Percentiles rank a stretch among this genome's conserved stretches.
Evolutionary conservation across 2,329 filamentous ascomycete species (phyloP).

Genomic region (Cladophialophora exuberans): DNA sequence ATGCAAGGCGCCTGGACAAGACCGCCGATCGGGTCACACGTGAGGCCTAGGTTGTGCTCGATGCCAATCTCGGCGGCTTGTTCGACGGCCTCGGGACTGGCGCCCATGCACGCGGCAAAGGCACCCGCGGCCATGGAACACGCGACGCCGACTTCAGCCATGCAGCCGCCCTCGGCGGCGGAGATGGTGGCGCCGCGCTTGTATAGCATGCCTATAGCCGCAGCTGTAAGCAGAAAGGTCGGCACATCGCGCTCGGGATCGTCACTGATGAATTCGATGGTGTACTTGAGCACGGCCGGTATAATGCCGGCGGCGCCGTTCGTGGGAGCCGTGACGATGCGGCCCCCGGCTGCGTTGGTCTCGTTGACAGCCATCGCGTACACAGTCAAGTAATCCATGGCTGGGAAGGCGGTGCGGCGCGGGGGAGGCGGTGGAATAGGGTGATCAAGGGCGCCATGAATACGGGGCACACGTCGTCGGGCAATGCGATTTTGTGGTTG

Average conservation of each 20-base stretch:
- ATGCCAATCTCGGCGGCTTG: constrained; percentile 31
- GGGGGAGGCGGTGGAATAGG: constrained; percentile 22
- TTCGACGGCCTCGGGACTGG: constrained; percentile 28
- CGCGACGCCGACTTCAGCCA: constrained; percentile 31
- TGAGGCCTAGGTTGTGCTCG: constrained; percentile 32
- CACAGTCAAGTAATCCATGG: constrained; percentile 30
- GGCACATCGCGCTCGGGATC: constrained; percentile 29
- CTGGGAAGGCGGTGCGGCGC: constrained; percentile 22
- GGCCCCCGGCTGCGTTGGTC: constrained; percentile 21
- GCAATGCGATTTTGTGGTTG: background rate
- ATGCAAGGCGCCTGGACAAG: constrained; percentile 31
- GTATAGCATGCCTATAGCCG: constrained; percentile 29
- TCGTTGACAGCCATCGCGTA: constrained; percentile 31
- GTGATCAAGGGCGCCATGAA: constrained; percentile 26
- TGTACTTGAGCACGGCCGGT: constrained; percentile 30
- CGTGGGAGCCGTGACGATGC: constrained; percentile 9
- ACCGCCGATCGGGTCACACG: constrained; percentile 29
- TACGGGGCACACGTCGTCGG: constrained; percentile 11
- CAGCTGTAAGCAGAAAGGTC: constrained; percentile 28
- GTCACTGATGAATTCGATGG: constrained; percentile 28
- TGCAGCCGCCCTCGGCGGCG: constrained; percentile 29
- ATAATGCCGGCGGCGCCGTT: constrained; percentile 31
- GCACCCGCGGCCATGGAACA: constrained; percentile 32
- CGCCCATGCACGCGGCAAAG: constrained; percentile 30
- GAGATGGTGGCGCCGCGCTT: constrained; percentile 32